Evolutionary conservation across 164 flowering plant species (phyloP), one percentile per base, ranked within the genome.

Genomic region (Stephania cephalantha): DNA sequence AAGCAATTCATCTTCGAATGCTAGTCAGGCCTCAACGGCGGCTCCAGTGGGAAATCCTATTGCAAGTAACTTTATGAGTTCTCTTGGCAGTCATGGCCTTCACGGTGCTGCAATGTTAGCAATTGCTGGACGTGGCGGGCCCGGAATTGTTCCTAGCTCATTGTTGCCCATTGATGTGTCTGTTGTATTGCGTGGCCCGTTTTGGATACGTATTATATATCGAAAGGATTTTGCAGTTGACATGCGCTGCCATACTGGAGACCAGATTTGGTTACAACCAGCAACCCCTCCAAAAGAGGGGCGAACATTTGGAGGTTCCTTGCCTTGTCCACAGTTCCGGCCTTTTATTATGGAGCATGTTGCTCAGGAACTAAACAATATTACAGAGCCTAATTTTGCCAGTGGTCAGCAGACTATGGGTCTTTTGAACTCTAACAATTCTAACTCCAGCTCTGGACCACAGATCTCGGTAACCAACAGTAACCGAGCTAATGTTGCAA

Each of bases 301-400:
- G 5, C 88, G 90, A 58, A 81, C 90, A 7, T 86, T 86, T 84
- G 99, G 99, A 69, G 99, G 99, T 31, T 96, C 99, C 15, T 83
- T 96, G 61, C 97, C 99, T 66, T 96, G 99, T 71, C 98, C 99
- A 30, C 99, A 96, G 78, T 96, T 94, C 78, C 88, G 99, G 66
- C 99, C 99, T 70, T 96, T 96, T 82, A 96, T 96, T 71, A 96
- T 96, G 99, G 98, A 96, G 83, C 99, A 96, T 81, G 99, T 96
- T 74, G 99, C 99, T 53, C 99, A 94, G 75, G 99, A 93, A 79
- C 80, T 94, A 80, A 94, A 91, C 81, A 94, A 89, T 65, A 78
- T 94, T 61, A n/a, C 66, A 55, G 98, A 96, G 73, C 89, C 97
- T 45, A 87, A 83, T 84, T 82, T 89, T 13, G 48, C 85, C 69